Base-by-base conservation (phyloP, 345 rosid species). In the Citrus hindsii region DNA sequence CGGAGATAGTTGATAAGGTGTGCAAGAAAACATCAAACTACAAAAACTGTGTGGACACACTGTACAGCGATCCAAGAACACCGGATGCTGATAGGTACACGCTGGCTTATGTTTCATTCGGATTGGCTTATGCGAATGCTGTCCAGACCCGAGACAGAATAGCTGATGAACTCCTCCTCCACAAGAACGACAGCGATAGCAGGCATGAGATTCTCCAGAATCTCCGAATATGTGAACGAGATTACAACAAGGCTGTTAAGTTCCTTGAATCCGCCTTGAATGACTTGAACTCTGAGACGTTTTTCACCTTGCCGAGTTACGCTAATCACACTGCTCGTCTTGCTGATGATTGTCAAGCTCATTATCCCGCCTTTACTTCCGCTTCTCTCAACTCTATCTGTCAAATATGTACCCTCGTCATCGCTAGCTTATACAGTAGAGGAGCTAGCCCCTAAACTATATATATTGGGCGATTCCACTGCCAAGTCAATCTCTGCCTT, bases 271-370 rank as follows among this genome's bases (percentile, higher is more conserved):
- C 61, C 8, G 87, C 80, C 38, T 32, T 40, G 30, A 7, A 27
- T 10, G 76, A 80, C n/a, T 48, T 83, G 77, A 74, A 83, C 73
- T 79, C 79, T 2, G 77, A 83, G 40, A 32, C 63, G 16, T 74
- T 75, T 6, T 35, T 58, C 62, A n/a, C 53, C 19, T 22, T 83
- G 74, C 77, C 78, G 24, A 25, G 9, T 33, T 22, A 38, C 33
- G 83, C 83, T 13, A 46, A 9, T 6, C 24, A 37, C 7, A 78
- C 82, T 0, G 69, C 81, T 9, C 0, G 16, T 28, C 46, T 56
- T 0, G 75, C 72, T 2, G 74, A 21, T 7, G 79, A 73, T 60
- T 83, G 88, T 28, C 30, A 73, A 38, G 63, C 73, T 46, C 67
- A 75, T 27, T 65, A 37, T 18, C 59, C 32, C 18, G 4, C 18